Base-by-base conservation (phyloP, 2,329 filamentous ascomycete species). In the Aspergillus felis region DNA sequence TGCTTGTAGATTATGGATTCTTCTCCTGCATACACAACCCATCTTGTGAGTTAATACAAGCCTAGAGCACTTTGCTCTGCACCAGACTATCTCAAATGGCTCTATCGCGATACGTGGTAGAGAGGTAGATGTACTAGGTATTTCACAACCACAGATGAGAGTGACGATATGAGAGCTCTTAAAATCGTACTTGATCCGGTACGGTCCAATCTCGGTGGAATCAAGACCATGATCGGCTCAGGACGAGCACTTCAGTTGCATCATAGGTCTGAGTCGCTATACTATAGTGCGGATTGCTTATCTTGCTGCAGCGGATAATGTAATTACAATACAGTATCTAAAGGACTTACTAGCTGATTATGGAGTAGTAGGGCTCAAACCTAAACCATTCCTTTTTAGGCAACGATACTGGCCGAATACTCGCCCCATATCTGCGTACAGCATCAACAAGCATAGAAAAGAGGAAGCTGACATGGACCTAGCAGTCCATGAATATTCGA, bases 341-440 rank as follows among this genome's bases (percentile, higher is more conserved):
- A 42, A 46, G 20, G 54, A 47, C 32, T 53, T 29, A 8, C 12
- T 24, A 7, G 10, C n/a, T 53, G 20, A 28, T 22, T 61, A 47
- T 25, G 14, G 12, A 47, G 44, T 47, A 64, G 63, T 47, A 64
- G 63, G 63, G 61, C 60, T 58, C 57, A 65, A 59, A 63, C 63
- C 63, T 65, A 65, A 17, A 20, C 56, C 56, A 57, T 56, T 50
- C 59, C 32, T 17, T 49, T 59, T 54, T 47, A 24, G 61, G 57
- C 49, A 54, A 58, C 25, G 38, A 53, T 32, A 38, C 46, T 22
- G 35, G 14, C 32, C 17, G 14, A 38, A 38, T 7, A 38, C 14
- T n/a, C 14, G 2, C 14, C 14, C 14, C 32, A 2, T 17, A 38
- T 17, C 14, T 7, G 6, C 32, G 5, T 38, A 38, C 6, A 17